phyloP scores from a whole-genome alignment of 2,329 filamentous ascomycete genomes.

The Calycina marina region DNA sequence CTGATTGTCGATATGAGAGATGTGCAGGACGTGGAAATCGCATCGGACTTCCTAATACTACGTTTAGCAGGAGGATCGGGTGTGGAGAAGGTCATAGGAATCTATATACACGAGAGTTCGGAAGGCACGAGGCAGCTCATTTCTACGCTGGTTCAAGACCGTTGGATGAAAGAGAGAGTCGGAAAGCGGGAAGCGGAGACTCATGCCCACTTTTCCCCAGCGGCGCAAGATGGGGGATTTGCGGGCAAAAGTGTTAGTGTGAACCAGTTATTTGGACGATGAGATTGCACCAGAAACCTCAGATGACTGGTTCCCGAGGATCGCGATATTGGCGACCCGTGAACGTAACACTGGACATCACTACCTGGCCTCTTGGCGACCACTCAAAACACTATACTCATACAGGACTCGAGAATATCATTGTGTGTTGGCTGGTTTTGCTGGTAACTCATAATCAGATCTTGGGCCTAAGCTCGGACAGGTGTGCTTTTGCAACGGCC shows the following conservation, averaged over 20 bases:
- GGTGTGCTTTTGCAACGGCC: too few species aligned
- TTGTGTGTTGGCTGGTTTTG: too few species aligned
- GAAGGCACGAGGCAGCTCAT: conserved; percentile 27
- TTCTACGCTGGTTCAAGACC: conserved; percentile 15
- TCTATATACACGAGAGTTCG: conserved; percentile 40
- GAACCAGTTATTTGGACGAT: not conserved
- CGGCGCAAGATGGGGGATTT: not conserved
- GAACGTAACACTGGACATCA: too few species aligned
- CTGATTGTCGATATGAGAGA: conserved; percentile 49
- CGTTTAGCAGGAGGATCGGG: conserved; percentile 2
- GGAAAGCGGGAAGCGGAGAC: not conserved
- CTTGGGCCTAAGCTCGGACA: too few species aligned
- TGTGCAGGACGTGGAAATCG: conserved; percentile 49
- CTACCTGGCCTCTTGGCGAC: too few species aligned
- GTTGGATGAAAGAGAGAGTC: conserved; percentile 13
- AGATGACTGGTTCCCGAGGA: too few species aligned
- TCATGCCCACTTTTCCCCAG: not conserved
- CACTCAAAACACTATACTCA: too few species aligned
- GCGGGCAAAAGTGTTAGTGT: not conserved
- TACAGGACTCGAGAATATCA: too few species aligned
- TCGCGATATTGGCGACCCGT: too few species aligned
- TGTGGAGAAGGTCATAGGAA: conserved; percentile 30
- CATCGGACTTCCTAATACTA: conserved; percentile 37
- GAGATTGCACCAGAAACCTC: too few species aligned
- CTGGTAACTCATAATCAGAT: too few species aligned